phyloP scores from a whole-genome alignment of 2,329 filamentous ascomycete genomes.

The Alternaria sp. region DNA sequence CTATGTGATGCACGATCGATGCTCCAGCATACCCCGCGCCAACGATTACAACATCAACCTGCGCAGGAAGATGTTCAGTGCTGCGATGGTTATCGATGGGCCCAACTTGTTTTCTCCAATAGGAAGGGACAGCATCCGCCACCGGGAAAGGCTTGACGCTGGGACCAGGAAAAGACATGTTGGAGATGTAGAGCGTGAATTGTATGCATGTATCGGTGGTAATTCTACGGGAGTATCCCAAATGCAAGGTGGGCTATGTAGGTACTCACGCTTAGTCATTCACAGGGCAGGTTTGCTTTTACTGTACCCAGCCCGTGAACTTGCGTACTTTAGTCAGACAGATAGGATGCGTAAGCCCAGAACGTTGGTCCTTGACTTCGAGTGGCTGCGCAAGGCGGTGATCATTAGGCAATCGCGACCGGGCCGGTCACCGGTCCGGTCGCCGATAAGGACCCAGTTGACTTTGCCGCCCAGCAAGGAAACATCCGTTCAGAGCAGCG shows the following conservation, averaged over 20 bases:
- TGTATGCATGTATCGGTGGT: background rate
- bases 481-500: background rate
- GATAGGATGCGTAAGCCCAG: background rate
- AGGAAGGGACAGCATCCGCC: constrained; percentile 9
- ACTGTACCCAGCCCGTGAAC: background rate
- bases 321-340: background rate
- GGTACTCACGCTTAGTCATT: constrained; percentile 1
- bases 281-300: background rate
- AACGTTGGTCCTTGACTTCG: background rate
- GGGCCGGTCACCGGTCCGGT: constrained; percentile 2
- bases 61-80: constrained; percentile 4
- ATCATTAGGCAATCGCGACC: background rate
- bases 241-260: background rate
- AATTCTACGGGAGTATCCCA: background rate
- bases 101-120: constrained; percentile 13
- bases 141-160: constrained; percentile 6
- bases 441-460: background rate
- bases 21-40: constrained; percentile 20
- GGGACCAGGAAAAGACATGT: background rate
- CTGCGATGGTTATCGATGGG: constrained; percentile 19
- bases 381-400: background rate
- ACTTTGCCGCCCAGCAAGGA: background rate
- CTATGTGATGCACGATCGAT: constrained; percentile 17
- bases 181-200: background rate
- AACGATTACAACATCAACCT: constrained; percentile 16